These are phyloP conservation scores for Hanseniaspora guilliermondii DNA, from an alignment of 805 yeast genomes.

Conservation along the genomic window DNA sequence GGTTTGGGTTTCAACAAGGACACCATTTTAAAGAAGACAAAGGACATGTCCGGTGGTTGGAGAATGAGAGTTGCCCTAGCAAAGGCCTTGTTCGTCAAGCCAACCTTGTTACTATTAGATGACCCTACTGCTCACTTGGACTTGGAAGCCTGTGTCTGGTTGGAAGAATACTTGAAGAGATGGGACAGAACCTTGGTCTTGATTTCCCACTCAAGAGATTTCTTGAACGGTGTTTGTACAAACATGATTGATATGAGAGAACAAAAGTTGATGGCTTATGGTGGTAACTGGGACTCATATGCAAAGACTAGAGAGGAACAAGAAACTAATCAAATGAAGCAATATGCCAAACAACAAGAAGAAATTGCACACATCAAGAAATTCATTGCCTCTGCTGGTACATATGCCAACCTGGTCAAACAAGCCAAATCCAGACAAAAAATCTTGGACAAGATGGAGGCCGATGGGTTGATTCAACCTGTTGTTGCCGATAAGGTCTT, in stretches of 20 bases:
- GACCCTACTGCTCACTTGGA: conserved; percentile 99
- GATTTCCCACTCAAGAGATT: conserved; percentile 97
- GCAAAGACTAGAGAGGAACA: conserved; percentile 84
- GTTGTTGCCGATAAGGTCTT: conserved; percentile 89
- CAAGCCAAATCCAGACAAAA: conserved; percentile 99
- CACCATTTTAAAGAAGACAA: conserved; percentile 86
- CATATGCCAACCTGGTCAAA: conserved; percentile 94
- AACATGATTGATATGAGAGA: conserved; percentile 96
- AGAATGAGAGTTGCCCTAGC: conserved; percentile 99
- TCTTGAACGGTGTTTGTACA: conserved; percentile 95
- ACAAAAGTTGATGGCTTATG: conserved; percentile 61
- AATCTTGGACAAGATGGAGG: conserved; percentile 99
- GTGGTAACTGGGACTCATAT: conserved; percentile 98
- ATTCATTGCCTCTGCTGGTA: conserved; percentile 99
- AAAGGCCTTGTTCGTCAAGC: conserved; percentile 95
- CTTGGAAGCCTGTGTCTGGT: conserved; percentile 98
- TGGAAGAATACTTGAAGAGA: conserved; percentile 91
- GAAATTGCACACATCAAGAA: conserved; percentile 96
- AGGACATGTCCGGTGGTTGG: conserved; percentile 99
- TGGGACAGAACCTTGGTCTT: conserved; percentile 87
- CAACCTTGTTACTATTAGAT: conserved; percentile 84
- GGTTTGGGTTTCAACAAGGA: conserved; percentile 91
- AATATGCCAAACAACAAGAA: conserved; percentile 93
- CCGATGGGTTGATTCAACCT: conserved; percentile 90
- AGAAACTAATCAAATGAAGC: conserved; percentile 97